These are phyloP conservation scores for Neoboletus subvelutipes DNA, from an alignment of 768 basidiomycete species.

Conservation along the genomic window DNA sequence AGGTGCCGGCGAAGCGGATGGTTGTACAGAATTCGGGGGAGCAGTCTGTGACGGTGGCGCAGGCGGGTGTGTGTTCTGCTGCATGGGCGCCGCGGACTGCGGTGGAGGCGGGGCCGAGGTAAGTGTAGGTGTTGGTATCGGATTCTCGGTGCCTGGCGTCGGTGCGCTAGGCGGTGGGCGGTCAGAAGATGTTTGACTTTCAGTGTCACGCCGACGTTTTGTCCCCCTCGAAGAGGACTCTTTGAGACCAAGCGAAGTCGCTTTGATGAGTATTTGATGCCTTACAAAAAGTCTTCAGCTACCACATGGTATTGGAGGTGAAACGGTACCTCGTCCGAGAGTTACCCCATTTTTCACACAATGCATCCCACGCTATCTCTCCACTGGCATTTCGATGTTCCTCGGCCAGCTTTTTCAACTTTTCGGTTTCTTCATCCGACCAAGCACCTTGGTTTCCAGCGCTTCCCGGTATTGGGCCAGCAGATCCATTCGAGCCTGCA, in stretches of 20 bases:
- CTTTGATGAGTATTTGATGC: slow-evolving; percentile 82
- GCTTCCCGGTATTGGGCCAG: slow-evolving; percentile 20
- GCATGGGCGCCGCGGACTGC: slow-evolving; percentile 18
- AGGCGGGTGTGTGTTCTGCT: slow-evolving; percentile 30
- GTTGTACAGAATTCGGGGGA: slow-evolving; percentile 26
- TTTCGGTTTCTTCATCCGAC: slow-evolving; percentile 76
- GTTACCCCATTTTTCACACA: slow-evolving; percentile 71
- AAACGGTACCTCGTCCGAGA: slow-evolving; percentile 63
- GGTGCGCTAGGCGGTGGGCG: slow-evolving; percentile 23
- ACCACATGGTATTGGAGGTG: background rate
- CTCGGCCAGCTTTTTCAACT: slow-evolving; percentile 66
- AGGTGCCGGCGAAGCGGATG: slow-evolving; percentile 35
- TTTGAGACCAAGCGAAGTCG: slow-evolving; percentile 74
- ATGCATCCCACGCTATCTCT: slow-evolving; percentile 76
- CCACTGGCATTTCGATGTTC: slow-evolving; percentile 51
- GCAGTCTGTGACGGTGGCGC: slow-evolving; percentile 32
- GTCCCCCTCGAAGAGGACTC: slow-evolving; percentile 65
- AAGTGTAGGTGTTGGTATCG: slow-evolving; percentile 14
- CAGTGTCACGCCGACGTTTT: slow-evolving; percentile 56
- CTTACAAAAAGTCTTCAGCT: slow-evolving; percentile 37
- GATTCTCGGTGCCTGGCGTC: slow-evolving; percentile 21
- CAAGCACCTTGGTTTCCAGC: slow-evolving; percentile 68
- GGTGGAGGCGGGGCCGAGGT: slow-evolving; percentile 28
- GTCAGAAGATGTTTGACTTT: slow-evolving; percentile 32
- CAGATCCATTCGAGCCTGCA: slow-evolving; percentile 26